phyloP scores from a whole-genome alignment of 164 flowering plant species.

The Stephania yunnanensis region DNA sequence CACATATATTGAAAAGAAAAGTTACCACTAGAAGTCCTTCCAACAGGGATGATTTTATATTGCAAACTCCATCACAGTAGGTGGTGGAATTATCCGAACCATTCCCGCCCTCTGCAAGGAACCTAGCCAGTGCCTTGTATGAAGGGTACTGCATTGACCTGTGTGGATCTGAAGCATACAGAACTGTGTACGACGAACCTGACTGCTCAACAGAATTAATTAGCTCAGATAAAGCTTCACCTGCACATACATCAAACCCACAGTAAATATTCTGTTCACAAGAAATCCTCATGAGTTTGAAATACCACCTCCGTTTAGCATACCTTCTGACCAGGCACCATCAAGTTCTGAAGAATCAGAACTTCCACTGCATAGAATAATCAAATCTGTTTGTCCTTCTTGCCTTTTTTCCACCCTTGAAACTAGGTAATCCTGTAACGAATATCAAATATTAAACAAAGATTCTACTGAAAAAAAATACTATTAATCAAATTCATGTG shows the following conservation, averaged over 20 bases:
- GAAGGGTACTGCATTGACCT: conserved; percentile 38
- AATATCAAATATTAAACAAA: neutral
- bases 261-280: neutral
- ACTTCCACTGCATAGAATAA: conserved; percentile 54
- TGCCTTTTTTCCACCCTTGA: conserved; percentile 41
- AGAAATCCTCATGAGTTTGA: neutral
- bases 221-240: conserved; percentile 49
- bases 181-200: conserved; percentile 59
- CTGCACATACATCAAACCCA: conserved; percentile 37
- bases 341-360: conserved; percentile 27
- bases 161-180: conserved; percentile 75
- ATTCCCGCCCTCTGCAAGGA: conserved; percentile 68
- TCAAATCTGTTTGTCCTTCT: conserved; percentile 44
- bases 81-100: conserved; percentile 39
- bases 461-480: neutral
- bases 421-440: conserved; percentile 50
- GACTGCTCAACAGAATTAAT: conserved; percentile 56
- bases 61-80: conserved; percentile 76
- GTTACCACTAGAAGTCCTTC: conserved; percentile 84
- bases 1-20: conserved; percentile 12
- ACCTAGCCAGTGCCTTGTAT: conserved; percentile 43
- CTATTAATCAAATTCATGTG: neutral
- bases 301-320: neutral
- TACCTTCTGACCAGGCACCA: conserved; percentile 50
- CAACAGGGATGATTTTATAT: conserved; percentile 68